These are phyloP conservation scores for Populus ilicifolia DNA, from an alignment of 345 rosid species.

Conservation along the genomic window DNA sequence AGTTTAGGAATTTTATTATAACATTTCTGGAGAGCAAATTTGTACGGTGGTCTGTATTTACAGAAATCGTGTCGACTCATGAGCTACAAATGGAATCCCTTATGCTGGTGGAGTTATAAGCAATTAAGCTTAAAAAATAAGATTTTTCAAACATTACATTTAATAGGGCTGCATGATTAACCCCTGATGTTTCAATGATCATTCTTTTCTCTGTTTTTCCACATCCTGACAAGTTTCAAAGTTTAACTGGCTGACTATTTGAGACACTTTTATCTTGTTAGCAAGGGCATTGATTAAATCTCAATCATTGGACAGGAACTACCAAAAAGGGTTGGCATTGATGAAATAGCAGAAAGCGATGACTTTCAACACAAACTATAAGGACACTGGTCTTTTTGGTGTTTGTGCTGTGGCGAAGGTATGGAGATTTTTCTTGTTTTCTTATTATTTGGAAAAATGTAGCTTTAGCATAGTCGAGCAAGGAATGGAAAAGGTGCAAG, in stretches of 20 bases:
- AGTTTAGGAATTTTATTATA: not conserved
- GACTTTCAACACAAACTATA: conserved; percentile 99
- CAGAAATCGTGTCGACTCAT: not conserved
- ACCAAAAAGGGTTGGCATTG: conserved; percentile 72
- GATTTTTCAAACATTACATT: not conserved
- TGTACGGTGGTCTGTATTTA: not conserved
- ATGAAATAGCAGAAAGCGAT: conserved; percentile 95
- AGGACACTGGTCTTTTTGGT: conserved; percentile 96
- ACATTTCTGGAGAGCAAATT: not conserved
- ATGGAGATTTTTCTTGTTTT: conserved; percentile 7
- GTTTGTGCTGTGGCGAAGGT: conserved; percentile 98
- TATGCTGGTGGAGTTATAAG: not conserved
- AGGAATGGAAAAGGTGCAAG: not conserved
- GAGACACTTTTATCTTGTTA: not conserved
- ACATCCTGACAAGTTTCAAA: not conserved
- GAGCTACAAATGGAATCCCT: not conserved
- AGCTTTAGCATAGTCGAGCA: not conserved
- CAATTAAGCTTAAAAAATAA: not conserved
- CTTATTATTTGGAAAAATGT: not conserved
- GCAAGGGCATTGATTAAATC: no score
- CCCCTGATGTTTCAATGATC: not conserved
- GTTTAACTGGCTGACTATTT: not conserved
- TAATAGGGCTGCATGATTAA: not conserved
- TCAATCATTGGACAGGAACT: conserved; percentile 56
- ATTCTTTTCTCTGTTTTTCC: not conserved